These are phyloP conservation scores for Rhododendron kiyosumense DNA, from an alignment of 148 eudicot genomes.

Conservation along the genomic window DNA sequence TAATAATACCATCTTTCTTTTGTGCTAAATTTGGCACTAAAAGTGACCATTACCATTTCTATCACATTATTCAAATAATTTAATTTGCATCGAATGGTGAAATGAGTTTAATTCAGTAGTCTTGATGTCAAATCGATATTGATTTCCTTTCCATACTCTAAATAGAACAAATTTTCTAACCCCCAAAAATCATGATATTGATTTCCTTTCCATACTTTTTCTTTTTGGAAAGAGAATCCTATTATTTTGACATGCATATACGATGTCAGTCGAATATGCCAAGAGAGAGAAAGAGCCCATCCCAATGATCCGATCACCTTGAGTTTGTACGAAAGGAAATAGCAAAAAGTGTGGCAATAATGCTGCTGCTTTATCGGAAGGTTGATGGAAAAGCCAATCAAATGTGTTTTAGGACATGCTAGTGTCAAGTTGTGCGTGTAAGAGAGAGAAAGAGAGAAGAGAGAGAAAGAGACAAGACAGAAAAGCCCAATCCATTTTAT, in stretches of 20 bases:
- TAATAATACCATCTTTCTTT: too few relatives aligned
- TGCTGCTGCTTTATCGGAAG: background rate
- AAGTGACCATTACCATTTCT: too few relatives aligned
- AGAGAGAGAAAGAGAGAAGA: background rate
- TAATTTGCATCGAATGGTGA: too few relatives aligned
- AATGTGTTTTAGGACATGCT: background rate
- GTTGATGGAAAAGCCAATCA: background rate
- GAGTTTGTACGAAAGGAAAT: background rate
- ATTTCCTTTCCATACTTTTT: too few relatives aligned
- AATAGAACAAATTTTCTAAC: too few relatives aligned
- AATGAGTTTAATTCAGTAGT: too few relatives aligned
- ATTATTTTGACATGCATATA: background rate
- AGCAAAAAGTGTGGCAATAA: background rate
- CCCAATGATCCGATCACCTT: background rate
- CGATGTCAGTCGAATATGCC: background rate
- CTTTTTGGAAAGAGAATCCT: background rate
- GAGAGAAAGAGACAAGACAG: background rate
- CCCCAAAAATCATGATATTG: too few relatives aligned
- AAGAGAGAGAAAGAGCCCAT: background rate
- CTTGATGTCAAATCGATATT: too few relatives aligned
- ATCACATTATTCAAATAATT: too few relatives aligned
- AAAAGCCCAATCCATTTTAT: background rate
- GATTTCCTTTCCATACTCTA: too few relatives aligned
- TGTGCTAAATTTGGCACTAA: too few relatives aligned
- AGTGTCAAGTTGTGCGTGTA: background rate